phyloP scores from a whole-genome alignment of 352 stramenopile genomes.

The Phytophthora hybrid region DNA sequence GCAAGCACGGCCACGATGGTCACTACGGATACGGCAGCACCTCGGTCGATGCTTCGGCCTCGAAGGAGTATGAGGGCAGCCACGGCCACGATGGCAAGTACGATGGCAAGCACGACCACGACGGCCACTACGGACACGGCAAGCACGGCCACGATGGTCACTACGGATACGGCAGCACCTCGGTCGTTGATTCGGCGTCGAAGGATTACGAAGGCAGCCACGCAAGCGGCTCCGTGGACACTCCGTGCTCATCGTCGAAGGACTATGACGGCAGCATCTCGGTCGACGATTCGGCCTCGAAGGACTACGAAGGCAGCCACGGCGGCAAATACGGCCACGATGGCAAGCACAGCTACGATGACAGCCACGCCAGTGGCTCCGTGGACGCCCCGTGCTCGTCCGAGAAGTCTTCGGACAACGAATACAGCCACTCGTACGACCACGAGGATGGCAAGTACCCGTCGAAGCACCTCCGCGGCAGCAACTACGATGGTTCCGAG shows the following conservation, averaged over 20 bases:
- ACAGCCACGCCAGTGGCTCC: slow-evolving; percentile 6
- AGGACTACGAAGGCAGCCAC: slow-evolving; percentile 1
- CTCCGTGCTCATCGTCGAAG: background rate
- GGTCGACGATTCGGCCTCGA: background rate
- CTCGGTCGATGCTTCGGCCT: too few relatives aligned
- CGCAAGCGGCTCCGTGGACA: background rate
- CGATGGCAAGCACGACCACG: background rate
- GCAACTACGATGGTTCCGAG: slow-evolving; percentile 14
- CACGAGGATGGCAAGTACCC: slow-evolving; percentile 19
- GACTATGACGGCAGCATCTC: background rate
- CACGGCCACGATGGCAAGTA: background rate
- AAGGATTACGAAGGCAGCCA: background rate
- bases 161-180: background rate
- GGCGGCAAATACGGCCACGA: background rate
- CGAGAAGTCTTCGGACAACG: slow-evolving; percentile 10
- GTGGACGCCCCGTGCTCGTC: slow-evolving; percentile 20
- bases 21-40: too few relatives aligned
- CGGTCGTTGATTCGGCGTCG: background rate
- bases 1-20: background rate
- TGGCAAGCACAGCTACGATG: slow-evolving; percentile 6
- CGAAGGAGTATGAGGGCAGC: too few relatives aligned
- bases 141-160: background rate
- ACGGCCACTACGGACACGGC: background rate
- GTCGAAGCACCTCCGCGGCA: slow-evolving; percentile 31
- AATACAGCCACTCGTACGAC: slow-evolving; percentile 11